These are phyloP conservation scores for Malassezia japonica DNA, from an alignment of 1,284 basidiomycete species.

Conservation along the genomic window DNA sequence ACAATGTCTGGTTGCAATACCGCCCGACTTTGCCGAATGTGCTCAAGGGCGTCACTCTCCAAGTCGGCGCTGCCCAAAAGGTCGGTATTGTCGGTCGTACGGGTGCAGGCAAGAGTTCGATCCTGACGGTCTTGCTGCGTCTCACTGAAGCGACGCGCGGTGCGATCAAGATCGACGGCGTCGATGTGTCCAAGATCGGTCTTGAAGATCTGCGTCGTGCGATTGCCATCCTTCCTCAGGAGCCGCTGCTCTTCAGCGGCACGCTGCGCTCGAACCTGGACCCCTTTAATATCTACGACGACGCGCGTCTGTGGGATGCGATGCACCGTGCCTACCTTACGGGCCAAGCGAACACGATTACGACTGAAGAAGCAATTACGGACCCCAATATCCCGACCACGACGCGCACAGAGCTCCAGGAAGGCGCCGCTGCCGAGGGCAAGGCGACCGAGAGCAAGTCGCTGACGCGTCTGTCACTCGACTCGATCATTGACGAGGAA, in stretches of 20 bases:
- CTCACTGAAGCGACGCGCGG: slow-evolving; percentile 61
- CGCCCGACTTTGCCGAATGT: slow-evolving; percentile 52
- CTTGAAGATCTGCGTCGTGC: slow-evolving; percentile 46
- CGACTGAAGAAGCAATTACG: slow-evolving; percentile 13
- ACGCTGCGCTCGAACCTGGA: slow-evolving; percentile 50
- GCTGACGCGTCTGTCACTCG: slow-evolving; percentile 35
- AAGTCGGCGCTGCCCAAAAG: slow-evolving; percentile 52
- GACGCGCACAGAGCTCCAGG: background rate
- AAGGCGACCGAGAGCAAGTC: background rate
- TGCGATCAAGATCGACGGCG: slow-evolving; percentile 61
- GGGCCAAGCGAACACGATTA: slow-evolving; percentile 11
- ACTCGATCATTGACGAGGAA: slow-evolving; percentile 42
- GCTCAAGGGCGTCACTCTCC: slow-evolving; percentile 51
- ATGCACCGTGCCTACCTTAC: slow-evolving; percentile 46
- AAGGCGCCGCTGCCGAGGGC: slow-evolving; percentile 12
- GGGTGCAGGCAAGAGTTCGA: slow-evolving; percentile 61
- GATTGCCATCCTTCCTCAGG: slow-evolving; percentile 41
- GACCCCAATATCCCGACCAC: background rate
- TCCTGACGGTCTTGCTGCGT: slow-evolving; percentile 64
- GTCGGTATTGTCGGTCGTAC: slow-evolving; percentile 54
- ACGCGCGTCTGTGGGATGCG: slow-evolving; percentile 45
- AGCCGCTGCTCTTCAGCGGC: slow-evolving; percentile 49
- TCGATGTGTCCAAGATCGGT: slow-evolving; percentile 54
- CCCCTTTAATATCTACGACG: slow-evolving; percentile 47
- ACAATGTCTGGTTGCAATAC: slow-evolving; percentile 51